Conservation (phyloP, 179 eudicot species). For the Carnegiea gigantea region DNA sequence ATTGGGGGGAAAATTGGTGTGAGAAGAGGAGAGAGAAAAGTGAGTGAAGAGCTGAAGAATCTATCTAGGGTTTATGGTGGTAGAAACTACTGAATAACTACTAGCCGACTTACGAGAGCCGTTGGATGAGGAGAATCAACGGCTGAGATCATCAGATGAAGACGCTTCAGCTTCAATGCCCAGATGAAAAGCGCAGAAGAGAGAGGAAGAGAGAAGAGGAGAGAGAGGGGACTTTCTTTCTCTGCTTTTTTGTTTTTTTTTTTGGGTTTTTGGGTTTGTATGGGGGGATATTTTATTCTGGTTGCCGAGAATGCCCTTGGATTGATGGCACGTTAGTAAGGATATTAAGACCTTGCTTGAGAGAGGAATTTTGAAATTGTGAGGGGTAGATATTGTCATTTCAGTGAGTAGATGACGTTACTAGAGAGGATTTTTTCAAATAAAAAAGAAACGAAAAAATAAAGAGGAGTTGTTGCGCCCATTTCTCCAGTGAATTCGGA, state of each 20-base stretch:
- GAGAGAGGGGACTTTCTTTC: background rate
- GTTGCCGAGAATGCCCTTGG: background rate
- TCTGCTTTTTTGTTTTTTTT: background rate
- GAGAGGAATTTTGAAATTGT: background rate
- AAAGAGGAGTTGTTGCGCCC: background rate
- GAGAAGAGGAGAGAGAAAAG: conserved; percentile 1
- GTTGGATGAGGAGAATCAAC: conserved; percentile 30
- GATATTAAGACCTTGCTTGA: background rate
- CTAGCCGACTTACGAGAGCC: conserved; percentile 30
- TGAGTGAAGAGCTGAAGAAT: conserved; percentile 9
- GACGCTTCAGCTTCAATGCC: conserved; percentile 9
- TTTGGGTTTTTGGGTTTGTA: background rate
- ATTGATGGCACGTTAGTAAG: background rate
- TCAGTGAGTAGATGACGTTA: background rate
- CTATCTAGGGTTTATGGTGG: conserved; percentile 53
- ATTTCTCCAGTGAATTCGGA: conserved; percentile 8
- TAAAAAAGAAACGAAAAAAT: no score
- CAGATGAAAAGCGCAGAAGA: background rate
- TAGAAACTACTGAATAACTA: conserved; percentile 25
- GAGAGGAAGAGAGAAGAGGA: background rate
- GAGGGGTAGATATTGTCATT: background rate
- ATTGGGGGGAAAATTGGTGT: conserved; percentile 19
- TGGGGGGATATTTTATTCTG: background rate
- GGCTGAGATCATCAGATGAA: conserved; percentile 25
- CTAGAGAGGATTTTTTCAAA: background rate